phyloP scores from a whole-genome alignment of 768 basidiomycete species.

The Multifurca ochricompacta region DNA sequence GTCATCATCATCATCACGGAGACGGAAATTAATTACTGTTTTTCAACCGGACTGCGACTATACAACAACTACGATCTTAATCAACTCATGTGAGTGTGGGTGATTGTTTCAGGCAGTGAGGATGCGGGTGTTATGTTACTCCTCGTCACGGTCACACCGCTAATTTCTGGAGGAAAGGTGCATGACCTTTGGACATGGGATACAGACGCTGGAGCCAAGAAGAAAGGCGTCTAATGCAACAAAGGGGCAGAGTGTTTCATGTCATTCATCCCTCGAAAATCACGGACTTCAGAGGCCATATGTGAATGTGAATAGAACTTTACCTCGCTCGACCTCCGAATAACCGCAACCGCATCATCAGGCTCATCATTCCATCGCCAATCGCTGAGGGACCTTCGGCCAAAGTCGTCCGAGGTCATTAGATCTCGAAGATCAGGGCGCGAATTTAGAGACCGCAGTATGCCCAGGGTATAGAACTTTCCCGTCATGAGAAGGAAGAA shows the following conservation, averaged over 20 bases:
- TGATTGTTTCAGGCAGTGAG: too few species aligned
- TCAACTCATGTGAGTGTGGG: too few species aligned
- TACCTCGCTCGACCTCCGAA: slow-evolving; percentile 16
- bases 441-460: slow-evolving; percentile 28
- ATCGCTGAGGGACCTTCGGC: slow-evolving; percentile 34
- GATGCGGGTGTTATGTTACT: neutral
- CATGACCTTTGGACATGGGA: neutral
- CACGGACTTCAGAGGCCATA: neutral
- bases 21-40: too few species aligned
- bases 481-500: slow-evolving; percentile 44
- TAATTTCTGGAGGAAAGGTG: neutral
- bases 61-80: too few species aligned
- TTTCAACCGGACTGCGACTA: too few species aligned
- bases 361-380: slow-evolving; percentile 30
- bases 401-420: slow-evolving; percentile 35
- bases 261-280: neutral
- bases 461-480: slow-evolving; percentile 35
- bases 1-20: too few species aligned
- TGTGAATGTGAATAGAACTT: neutral
- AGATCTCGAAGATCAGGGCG: slow-evolving; percentile 25
- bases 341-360: neutral
- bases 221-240: slow-evolving; percentile 2
- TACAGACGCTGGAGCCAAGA: neutral
- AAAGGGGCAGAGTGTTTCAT: neutral
- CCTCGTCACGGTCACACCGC: neutral